These are phyloP conservation scores for Polyporus tsugae DNA, from an alignment of 1,284 basidiomycete genomes.

Conservation along the genomic window DNA sequence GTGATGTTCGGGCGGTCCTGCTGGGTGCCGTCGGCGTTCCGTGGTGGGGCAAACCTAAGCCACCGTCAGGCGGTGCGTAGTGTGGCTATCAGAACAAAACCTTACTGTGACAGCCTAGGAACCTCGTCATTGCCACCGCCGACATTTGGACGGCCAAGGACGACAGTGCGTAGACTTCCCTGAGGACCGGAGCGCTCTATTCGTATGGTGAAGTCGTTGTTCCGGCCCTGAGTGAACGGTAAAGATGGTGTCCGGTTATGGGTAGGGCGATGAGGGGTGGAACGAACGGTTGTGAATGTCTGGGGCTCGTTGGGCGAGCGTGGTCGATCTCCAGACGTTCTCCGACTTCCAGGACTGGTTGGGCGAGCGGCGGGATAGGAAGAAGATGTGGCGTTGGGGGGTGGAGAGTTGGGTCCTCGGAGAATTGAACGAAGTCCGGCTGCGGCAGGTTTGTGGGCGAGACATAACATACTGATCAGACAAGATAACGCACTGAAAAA, in stretches of 20 bases:
- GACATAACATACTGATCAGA: too few relatives aligned
- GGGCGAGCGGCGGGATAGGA: conserved; percentile 14
- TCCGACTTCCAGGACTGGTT: conserved; percentile 16
- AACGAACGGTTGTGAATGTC: conserved; percentile 14
- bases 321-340: conserved; percentile 14
- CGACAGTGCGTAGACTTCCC: conserved; percentile 49
- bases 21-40: conserved; percentile 37
- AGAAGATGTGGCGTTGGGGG: conserved; percentile 7
- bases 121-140: conserved; percentile 26
- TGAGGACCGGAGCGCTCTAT: conserved; percentile 46
- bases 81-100: not conserved
- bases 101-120: conserved; percentile 44
- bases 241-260: not conserved
- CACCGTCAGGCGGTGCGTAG: conserved; percentile 16
- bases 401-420: conserved; percentile 14
- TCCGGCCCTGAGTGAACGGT: conserved; percentile 25
- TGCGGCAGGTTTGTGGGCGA: conserved; percentile 6
- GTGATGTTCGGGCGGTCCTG: conserved; percentile 49
- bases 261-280: too few relatives aligned
- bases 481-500: conserved; percentile 53
- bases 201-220: conserved; percentile 47
- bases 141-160: conserved; percentile 49
- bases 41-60: conserved; percentile 21
- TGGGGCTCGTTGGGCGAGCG: conserved; percentile 8
- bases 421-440: conserved; percentile 30